A percentile compares a stretch with the other conserved stretches of the same genome.
Conservation (phyloP, 176 grass and related monocot species). For the Poa pratensis region DNA sequence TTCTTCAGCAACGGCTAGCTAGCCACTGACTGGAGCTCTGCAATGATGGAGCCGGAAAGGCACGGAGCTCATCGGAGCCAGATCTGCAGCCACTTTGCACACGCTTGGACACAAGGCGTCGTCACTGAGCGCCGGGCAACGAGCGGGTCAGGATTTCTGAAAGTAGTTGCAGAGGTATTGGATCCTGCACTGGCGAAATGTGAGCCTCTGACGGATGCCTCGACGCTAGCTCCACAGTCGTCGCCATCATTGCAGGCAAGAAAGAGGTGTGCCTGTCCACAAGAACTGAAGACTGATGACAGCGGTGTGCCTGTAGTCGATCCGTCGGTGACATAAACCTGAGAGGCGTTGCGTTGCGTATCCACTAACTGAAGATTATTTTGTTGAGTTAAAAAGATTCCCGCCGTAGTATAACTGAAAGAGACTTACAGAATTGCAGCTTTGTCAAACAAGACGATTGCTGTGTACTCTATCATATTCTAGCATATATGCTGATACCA, state of each 20-base stretch:
- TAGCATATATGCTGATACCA: background rate
- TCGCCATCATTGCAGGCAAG: conserved; percentile 19
- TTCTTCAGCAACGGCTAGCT: background rate
- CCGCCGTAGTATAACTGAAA: background rate
- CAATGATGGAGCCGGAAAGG: conserved; percentile 45
- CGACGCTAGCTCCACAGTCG: background rate
- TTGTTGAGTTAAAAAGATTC: background rate
- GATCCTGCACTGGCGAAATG: conserved; percentile 28
- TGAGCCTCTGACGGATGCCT: conserved; percentile 27
- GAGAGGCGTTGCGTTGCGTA: background rate
- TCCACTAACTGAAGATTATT: background rate
- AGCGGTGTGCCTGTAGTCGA: background rate
- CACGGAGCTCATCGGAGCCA: conserved; percentile 9
- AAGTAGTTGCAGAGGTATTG: conserved; percentile 38
- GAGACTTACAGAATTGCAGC: background rate
- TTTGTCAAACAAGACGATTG: background rate
- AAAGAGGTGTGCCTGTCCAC: conserved; percentile 1
- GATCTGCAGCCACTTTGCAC: background rate
- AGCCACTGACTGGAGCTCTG: background rate
- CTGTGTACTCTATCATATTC: background rate
- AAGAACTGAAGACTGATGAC: conserved; percentile 19
- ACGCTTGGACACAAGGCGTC: too few species aligned
- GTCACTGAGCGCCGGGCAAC: background rate
- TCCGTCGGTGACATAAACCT: background rate
- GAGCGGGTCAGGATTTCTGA: conserved; percentile 10